phyloP scores from a whole-genome alignment of 1,139 yeast genomes.

The Protomyces arabidopsidicola region DNA sequence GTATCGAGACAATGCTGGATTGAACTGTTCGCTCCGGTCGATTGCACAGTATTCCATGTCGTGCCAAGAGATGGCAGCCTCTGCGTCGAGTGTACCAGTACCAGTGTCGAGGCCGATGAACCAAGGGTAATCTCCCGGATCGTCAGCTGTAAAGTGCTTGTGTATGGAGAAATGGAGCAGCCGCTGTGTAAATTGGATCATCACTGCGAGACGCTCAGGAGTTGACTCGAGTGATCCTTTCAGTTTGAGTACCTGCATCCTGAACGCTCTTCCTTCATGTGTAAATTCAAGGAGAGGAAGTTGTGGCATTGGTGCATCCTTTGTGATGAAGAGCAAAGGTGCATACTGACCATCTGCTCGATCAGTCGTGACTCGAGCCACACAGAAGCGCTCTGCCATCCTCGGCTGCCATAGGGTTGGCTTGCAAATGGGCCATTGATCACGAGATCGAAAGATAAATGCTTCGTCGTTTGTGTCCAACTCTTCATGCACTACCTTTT shows the following conservation, averaged over 20 bases:
- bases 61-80: slow-evolving; percentile 1
- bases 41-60: not conserved
- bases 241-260: not conserved
- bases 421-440: slow-evolving; percentile 3
- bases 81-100: not conserved
- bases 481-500: too few species aligned
- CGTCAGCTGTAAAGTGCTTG: not conserved
- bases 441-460: not conserved
- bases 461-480: not conserved
- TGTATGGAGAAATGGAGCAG: not conserved
- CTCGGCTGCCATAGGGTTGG: slow-evolving; percentile 3
- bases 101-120: slow-evolving; percentile 4
- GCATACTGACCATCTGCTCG: not conserved
- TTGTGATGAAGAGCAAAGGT: slow-evolving; percentile 11
- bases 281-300: slow-evolving; percentile 1
- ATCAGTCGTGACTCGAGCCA: slow-evolving; percentile 1
- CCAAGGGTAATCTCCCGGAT: slow-evolving; percentile 6
- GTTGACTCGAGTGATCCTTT: not conserved
- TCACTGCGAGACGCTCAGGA: not conserved
- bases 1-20: not conserved
- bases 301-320: slow-evolving; percentile 1
- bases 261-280: not conserved
- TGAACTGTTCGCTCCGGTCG: not conserved
- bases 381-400: not conserved
- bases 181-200: slow-evolving; percentile 2